Percentiles rank a stretch among this genome's conserved stretches.
Conservation (phyloP, 257 asterid species). For the Solanum medicagineum region DNA sequence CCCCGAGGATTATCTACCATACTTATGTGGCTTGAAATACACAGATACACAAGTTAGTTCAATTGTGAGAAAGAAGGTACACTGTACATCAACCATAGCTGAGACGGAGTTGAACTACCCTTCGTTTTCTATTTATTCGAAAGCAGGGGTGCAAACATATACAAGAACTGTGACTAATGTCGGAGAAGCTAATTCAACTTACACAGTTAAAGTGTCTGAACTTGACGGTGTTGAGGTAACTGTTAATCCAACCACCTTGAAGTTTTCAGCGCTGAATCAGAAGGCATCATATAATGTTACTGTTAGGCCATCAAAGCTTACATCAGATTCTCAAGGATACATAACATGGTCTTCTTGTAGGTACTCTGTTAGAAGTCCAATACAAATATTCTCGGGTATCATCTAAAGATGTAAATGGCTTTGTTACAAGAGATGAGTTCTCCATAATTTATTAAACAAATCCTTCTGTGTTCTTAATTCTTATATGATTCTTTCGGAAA, state of each 20-base stretch:
- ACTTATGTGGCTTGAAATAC: slow-evolving; percentile 19
- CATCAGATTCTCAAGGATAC: not conserved
- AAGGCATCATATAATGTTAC: not conserved
- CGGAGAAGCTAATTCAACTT: slow-evolving; percentile 4
- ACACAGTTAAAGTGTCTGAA: not conserved
- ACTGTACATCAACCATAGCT: slow-evolving; percentile 9
- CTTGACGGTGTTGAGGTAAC: not conserved
- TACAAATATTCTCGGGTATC: not conserved
- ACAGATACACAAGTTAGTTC: slow-evolving; percentile 8
- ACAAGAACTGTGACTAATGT: slow-evolving; percentile 1
- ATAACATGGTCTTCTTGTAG: not conserved
- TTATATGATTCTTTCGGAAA: not conserved
- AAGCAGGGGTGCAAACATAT: not conserved
- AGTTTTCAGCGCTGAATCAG: not conserved
- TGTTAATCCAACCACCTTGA: not conserved
- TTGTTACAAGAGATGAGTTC: not conserved
- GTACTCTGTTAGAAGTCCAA: not conserved
- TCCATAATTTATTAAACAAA: not conserved
- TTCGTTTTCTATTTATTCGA: slow-evolving; percentile 3
- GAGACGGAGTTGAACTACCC: slow-evolving; percentile 27
- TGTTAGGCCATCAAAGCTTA: not conserved
- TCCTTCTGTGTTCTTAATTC: not conserved
- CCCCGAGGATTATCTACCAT: slow-evolving; percentile 17
- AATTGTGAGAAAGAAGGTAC: not conserved
- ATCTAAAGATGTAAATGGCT: not conserved